These are phyloP conservation scores for Gonium pectorale DNA, from an alignment of 139 green algal genomes.

Conservation along the genomic window DNA sequence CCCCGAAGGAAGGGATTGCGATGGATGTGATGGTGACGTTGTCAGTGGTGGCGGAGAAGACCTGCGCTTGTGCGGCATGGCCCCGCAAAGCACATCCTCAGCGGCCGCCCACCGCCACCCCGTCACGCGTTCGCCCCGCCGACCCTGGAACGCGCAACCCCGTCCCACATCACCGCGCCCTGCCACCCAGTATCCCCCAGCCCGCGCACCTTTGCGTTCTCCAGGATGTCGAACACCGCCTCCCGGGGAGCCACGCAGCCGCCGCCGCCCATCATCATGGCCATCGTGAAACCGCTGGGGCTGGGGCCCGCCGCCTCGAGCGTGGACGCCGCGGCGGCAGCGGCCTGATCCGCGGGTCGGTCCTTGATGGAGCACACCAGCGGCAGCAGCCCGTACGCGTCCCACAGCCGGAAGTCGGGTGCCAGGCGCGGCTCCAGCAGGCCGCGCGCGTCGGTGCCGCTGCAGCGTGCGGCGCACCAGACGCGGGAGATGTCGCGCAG, in stretches of 20 bases:
- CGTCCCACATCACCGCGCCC: neutral
- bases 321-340: neutral
- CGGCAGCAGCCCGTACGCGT: conserved; percentile 41
- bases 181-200: neutral
- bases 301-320: neutral
- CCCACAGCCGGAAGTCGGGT: conserved; percentile 30
- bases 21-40: no score
- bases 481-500: neutral
- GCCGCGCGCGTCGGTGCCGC: neutral
- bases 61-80: no score
- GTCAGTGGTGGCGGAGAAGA: no score
- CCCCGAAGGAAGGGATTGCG: no score
- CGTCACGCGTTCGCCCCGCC: no score
- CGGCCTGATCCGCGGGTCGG: neutral
- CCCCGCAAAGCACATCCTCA: neutral
- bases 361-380: conserved; percentile 15
- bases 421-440: conserved; percentile 3
- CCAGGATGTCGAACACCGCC: conserved; percentile 25
- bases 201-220: conserved; percentile 15
- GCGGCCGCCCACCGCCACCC: no score
- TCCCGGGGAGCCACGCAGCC: conserved; percentile 33
- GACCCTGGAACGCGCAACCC: no score
- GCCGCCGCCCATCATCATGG: conserved; percentile 21
- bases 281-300: neutral
- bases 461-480: conserved; percentile 3